Base-by-base conservation (phyloP, 1,284 basidiomycete species). In the Trametes sp. region DNA sequence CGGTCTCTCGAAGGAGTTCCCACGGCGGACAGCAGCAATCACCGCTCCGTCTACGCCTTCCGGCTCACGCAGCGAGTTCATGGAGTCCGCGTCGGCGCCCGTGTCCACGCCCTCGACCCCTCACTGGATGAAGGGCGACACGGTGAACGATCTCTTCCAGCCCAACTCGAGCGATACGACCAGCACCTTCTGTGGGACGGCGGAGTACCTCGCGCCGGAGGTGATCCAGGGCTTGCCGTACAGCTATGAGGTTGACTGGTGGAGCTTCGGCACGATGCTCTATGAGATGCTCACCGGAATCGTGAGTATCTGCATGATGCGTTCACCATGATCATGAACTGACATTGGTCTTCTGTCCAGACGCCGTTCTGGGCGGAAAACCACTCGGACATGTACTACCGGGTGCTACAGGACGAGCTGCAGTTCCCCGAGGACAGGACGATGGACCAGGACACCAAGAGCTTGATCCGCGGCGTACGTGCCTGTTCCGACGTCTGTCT, bases 231-330 rank as follows among this genome's bases (percentile, higher is more conserved):
- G 95, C 4, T 78, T 93, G 67, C 87, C 93, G 21, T 98, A 98
- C 76, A 92, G 92, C 66, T 98, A 96, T 73, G 94, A 96, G 70
- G 95, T 97, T 23, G 96, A 98, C 75, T 97, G 95, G 94, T 98
- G 96, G 96, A 93, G 92, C 67, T 93, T 98, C 72, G 96, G 96
- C 21, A 98, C 96, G 64, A 98, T 98, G 91, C 80, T 98, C 61
- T 96, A 93, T 75, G 97, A 98, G 80, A 96, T 97, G 88, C 80
- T 95, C 75, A 93, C 90, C 44, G 94, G 94, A 36, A 93, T 94
- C 68, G 92, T 94, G 75, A 81, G 91, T 87, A 14, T 29, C 53
- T 54, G 29, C 60, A 41, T 35, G 59, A 53, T 54, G n/a, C 66
- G n/a, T n/a, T n/a, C n/a, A n/a, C n/a, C n/a, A n/a, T n/a, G n/a